Evolutionary conservation across 805 yeast species (phyloP).

Genomic region (Pichia scutulata): DNA sequence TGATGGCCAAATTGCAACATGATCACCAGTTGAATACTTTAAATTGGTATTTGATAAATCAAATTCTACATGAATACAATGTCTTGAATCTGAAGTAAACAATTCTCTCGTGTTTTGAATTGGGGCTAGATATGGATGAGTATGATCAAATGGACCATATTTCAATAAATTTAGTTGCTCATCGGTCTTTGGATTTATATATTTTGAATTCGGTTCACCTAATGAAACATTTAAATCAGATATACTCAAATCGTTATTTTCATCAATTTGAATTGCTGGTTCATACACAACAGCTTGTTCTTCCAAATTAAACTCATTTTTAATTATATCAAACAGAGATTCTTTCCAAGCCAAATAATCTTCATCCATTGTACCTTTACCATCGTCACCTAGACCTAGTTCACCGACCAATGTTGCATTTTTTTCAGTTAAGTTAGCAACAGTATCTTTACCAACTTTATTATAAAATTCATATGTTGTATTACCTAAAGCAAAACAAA

Average conservation of each 20-base stretch:
- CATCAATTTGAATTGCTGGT: conserved; percentile 49
- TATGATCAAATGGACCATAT: conserved; percentile 70
- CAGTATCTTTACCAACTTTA: conserved; percentile 62
- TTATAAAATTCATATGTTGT: conserved; percentile 90
- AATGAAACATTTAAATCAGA: conserved; percentile 39
- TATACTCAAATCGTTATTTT: conserved; percentile 27
- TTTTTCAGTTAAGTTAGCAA: conserved; percentile 44
- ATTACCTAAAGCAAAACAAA: conserved; percentile 90
- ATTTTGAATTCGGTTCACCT: conserved; percentile 75
- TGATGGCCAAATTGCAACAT: conserved; percentile 90
- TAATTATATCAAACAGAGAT: conserved; percentile 54
- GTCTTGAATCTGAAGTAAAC: conserved; percentile 53
- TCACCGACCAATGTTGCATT: conserved; percentile 70
- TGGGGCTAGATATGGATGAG: conserved; percentile 78
- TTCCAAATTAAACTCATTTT: conserved; percentile 54
- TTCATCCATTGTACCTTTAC: conserved; percentile 89
- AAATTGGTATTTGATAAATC: conserved; percentile 70
- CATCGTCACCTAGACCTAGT: conserved; percentile 94
- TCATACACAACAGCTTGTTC: conserved; percentile 78
- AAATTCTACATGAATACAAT: conserved; percentile 86
- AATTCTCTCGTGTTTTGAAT: conserved; percentile 57
- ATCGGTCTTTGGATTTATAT: conserved; percentile 33
- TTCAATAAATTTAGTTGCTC: conserved; percentile 28
- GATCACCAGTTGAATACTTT: conserved; percentile 92
- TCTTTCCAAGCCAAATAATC: conserved; percentile 95